phyloP scores from a whole-genome alignment of 2,329 filamentous ascomycete species.

The Clonostachys rhizophaga region DNA sequence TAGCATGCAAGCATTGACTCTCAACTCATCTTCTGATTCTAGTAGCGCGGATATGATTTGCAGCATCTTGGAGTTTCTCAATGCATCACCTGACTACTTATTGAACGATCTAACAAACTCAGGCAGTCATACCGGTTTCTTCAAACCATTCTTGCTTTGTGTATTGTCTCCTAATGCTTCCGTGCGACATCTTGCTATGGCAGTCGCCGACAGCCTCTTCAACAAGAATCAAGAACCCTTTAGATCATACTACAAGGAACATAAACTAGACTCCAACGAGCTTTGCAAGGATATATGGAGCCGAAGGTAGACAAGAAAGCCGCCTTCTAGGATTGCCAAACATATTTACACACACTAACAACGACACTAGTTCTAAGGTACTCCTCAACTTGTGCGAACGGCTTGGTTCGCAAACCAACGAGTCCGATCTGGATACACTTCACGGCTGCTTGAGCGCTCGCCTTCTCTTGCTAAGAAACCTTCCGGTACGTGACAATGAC shows the following conservation, averaged over 20 bases:
- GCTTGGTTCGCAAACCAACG: constrained; percentile 34
- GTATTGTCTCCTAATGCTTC: constrained; percentile 45
- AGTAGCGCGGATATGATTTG: constrained; percentile 15
- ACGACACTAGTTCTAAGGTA: constrained; percentile 19
- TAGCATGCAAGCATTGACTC: neutral
- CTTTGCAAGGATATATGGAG: constrained; percentile 43
- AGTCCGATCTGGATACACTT: constrained; percentile 39
- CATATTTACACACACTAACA: neutral
- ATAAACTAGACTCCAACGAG: constrained; percentile 14
- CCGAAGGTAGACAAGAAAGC: constrained; percentile 32
- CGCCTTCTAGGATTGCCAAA: constrained; percentile 6
- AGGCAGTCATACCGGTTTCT: constrained; percentile 21
- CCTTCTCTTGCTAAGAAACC: constrained; percentile 43
- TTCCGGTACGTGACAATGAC: constrained; percentile 31
- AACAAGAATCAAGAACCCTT: constrained; percentile 17
- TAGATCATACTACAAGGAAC: constrained; percentile 13
- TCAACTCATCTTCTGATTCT: constrained; percentile 1
- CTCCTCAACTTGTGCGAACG: constrained; percentile 45
- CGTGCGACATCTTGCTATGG: constrained; percentile 40
- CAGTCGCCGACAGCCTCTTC: constrained; percentile 44
- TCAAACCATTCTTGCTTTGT: constrained; percentile 48
- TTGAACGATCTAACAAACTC: constrained; percentile 19
- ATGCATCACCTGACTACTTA: constrained; percentile 36
- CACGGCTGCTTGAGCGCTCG: constrained; percentile 53
- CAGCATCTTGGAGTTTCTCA: constrained; percentile 51